Conservation (phyloP, 148 eudicot species). For the Rhododendron vialii region DNA sequence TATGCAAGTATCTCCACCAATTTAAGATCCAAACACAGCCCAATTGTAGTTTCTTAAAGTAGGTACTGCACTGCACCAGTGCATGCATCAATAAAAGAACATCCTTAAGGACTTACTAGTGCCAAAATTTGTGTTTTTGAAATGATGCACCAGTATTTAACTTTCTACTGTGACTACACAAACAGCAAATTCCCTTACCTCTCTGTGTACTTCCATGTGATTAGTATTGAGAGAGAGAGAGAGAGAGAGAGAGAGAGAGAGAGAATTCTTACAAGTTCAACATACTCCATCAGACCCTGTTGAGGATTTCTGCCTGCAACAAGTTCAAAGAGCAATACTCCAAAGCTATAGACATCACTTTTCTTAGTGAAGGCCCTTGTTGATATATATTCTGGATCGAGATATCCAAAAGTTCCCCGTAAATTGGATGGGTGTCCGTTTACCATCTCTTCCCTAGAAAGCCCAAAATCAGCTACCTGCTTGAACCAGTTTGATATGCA, state of each 20-base stretch:
- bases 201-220: not conserved
- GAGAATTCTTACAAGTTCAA: constrained; percentile 64
- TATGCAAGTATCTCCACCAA: not conserved
- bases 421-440: constrained; percentile 56
- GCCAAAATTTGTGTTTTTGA: not conserved
- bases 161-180: not conserved
- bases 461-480: constrained; percentile 96
- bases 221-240: not conserved
- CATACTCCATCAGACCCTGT: constrained; percentile 89
- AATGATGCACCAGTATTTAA: not conserved
- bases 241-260: constrained; percentile 7
- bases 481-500: constrained; percentile 10
- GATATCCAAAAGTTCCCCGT: constrained; percentile 92
- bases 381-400: constrained; percentile 96
- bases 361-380: constrained; percentile 84
- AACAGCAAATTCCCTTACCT: not conserved
- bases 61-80: not conserved
- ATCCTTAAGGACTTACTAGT: not conserved
- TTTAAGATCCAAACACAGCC: not conserved
- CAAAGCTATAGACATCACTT: constrained; percentile 92
- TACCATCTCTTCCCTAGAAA: constrained; percentile 84
- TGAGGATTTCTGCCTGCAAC: constrained; percentile 86
- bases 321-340: constrained; percentile 90
- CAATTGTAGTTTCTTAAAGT: not conserved
- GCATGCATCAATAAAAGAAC: not conserved